These are phyloP conservation scores for Phytophthora hybrid DNA, from an alignment of 352 stramenopile species.

Conservation along the genomic window DNA sequence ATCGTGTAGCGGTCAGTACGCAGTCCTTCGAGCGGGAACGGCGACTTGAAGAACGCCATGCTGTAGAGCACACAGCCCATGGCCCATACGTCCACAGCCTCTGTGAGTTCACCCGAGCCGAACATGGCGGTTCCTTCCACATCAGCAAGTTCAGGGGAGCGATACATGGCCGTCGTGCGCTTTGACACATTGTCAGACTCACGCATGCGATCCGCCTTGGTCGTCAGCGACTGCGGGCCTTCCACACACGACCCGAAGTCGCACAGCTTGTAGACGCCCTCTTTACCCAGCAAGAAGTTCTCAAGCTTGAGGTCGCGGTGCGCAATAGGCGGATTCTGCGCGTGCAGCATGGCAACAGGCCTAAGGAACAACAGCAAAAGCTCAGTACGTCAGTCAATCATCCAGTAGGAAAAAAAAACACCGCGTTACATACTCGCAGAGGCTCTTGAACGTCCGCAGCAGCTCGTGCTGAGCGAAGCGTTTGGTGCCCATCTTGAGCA, in stretches of 20 bases:
- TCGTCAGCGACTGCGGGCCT: slow-evolving; percentile 76
- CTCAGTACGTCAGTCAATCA: slow-evolving; percentile 5
- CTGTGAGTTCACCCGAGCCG: slow-evolving; percentile 90
- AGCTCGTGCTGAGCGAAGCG: slow-evolving; percentile 77
- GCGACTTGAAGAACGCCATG: slow-evolving; percentile 96
- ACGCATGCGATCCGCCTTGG: slow-evolving; percentile 81
- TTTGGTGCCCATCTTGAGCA: slow-evolving; percentile 87
- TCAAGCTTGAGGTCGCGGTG: slow-evolving; percentile 98
- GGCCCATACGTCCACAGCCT: slow-evolving; percentile 94
- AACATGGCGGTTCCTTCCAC: slow-evolving; percentile 93
- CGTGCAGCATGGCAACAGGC: slow-evolving; percentile 68
- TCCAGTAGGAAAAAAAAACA: too few relatives aligned
- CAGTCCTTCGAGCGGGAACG: slow-evolving; percentile 96
- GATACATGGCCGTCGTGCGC: slow-evolving; percentile 98
- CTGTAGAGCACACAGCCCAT: slow-evolving; percentile 97
- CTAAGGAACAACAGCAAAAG: slow-evolving; percentile 33
- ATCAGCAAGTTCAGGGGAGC: slow-evolving; percentile 97
- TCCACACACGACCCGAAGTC: slow-evolving; percentile 96
- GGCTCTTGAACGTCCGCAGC: slow-evolving; percentile 64
- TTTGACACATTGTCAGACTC: slow-evolving; percentile 96
- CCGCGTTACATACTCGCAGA: slow-evolving; percentile 68
- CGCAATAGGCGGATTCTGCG: slow-evolving; percentile 91
- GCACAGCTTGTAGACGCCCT: slow-evolving; percentile 94
- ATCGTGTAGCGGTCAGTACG: slow-evolving; percentile 95
- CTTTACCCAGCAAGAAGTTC: slow-evolving; percentile 94